Evolutionary conservation across 2,329 filamentous ascomycete species (phyloP), one percentile per base, ranked within the genome.

Genomic region (Corynespora cassiicola): DNA sequence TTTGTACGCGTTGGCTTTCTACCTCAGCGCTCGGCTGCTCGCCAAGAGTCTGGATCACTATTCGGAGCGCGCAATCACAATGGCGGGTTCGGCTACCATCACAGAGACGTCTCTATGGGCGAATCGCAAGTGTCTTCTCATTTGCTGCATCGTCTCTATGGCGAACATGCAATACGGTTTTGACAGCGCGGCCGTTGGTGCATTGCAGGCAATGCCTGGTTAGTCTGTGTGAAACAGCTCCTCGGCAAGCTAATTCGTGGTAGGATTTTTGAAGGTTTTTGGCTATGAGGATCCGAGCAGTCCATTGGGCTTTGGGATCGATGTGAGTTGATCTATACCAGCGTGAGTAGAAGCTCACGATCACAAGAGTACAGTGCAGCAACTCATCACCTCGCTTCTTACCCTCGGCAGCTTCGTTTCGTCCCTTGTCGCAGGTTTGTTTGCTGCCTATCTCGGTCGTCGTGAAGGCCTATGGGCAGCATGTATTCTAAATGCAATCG

Each of bases 141-240:
- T 75, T 49, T 75, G 73, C 50, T 66, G 62, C 31, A 58, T 68
- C 15, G 69, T 75, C 7, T 68, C 73, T 8, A 59, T 73, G 22
- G 71, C 73, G 6, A 75, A 73, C 44, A 73, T 76, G 65, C 73
- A 78, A 46, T 78, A 77, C 52, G 74, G 74, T 5, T 66, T 77
- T 4, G 74, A 78, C 54, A 70, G 65, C 7, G 68, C 70, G 2
- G 66, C 69, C 5, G 62, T 77, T 2, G 70, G 68, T 4, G 69
- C 67, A 3, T 9, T 38, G 26, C 27, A 31, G 18, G 74, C 74
- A 3, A 77, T 77, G 73, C 74, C 74, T 0, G n/a, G n/a, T n/a
- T n/a, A n/a, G n/a, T n/a, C n/a, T n/a, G n/a, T n/a, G n/a, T n/a
- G n/a, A n/a, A n/a, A n/a, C n/a, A n/a, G n/a, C n/a, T n/a, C n/a